Evolutionary conservation across 306 rosid genomes (phyloP).

Genomic region (Acacia melanoxylon): DNA sequence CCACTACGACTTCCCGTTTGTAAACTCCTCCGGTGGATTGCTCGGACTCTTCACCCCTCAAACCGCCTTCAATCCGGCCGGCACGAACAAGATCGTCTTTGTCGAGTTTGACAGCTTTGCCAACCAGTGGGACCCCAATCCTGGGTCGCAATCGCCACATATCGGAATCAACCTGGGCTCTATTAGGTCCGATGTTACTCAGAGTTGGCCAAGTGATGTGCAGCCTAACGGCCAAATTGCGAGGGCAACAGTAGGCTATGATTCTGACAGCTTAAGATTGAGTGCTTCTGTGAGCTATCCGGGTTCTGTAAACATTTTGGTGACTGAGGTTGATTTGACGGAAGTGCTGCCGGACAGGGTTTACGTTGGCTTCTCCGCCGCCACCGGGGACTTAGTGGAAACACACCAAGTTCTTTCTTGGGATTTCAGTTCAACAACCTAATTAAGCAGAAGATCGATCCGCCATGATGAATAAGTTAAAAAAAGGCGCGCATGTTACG

Average conservation of each 20-base stretch:
- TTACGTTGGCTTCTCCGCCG: constrained; percentile 28
- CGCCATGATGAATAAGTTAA: too few relatives aligned
- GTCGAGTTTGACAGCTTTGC: constrained; percentile 46
- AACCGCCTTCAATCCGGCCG: constrained; percentile 17
- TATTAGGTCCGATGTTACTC: constrained; percentile 18
- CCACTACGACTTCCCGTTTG: neutral
- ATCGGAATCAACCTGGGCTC: constrained; percentile 44
- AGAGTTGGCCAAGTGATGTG: constrained; percentile 19
- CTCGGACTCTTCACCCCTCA: constrained; percentile 26
- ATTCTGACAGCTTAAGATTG: neutral
- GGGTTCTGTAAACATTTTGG: neutral
- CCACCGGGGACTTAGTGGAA: constrained; percentile 36
- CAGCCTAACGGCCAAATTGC: constrained; percentile 4
- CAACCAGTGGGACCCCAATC: constrained; percentile 34
- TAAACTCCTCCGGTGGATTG: constrained; percentile 3
- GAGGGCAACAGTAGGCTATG: constrained; percentile 31
- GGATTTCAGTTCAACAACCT: constrained; percentile 13
- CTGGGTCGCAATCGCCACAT: constrained; percentile 16
- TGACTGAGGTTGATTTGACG: constrained; percentile 6
- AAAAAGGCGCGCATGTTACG: too few relatives aligned
- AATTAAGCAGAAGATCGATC: neutral
- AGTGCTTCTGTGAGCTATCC: constrained; percentile 25
- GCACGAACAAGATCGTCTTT: neutral
- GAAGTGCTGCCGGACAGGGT: constrained; percentile 20
- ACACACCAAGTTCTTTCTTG: constrained; percentile 39